Evolutionary conservation across 75 land plant genomes (phyloP), one percentile per base, ranked within the genome.

Genomic region (Isoetes taiwanensis): DNA sequence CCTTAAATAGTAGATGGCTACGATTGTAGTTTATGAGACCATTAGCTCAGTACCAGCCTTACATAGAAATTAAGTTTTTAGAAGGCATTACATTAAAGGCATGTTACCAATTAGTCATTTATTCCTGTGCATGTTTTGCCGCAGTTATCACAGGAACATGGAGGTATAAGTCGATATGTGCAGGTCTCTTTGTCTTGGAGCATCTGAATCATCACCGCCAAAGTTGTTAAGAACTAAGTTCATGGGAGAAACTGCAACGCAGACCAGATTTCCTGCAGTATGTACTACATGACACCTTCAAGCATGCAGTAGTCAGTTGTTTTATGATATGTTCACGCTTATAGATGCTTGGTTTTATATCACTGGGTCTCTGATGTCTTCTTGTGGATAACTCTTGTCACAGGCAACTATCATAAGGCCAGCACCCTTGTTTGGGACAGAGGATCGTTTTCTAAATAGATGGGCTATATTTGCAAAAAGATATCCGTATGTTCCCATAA

Each of bases 381-480:
- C 38, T 2, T 21, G 32, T 27, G 16, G 50, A 23, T 27, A 31
- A 23, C 11, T 14, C 29, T 64, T 56, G 5, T 21, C 40, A 33
- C 73, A 91, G 97, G 96, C 96, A 28, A 93, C 98, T 9, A 68
- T 93, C 56, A 63, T 93, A 75, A 87, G 63, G 63, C 83, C 98
- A 30, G 85, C 78, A 29, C 61, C 64, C 25, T 59, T 88, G 73
- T 72, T 93, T 65, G 98, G 98, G 28, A 81, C 85, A 26, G 95
- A 93, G 76, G 98, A 93, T 53, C 68, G 95, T 14, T 64, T 93
- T 55, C 54, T 88, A 59, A 93, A 93, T 59, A 54, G 46, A 34
- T 93, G 94, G 94, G 98, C 98, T 30, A 75, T 68, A 1, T 67
- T 76, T 64, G 96, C 75, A 10, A 93, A 84, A 64, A 80, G 75